Percentiles rank a stretch among this genome's conserved stretches.
phyloP scores from a whole-genome alignment of 2,329 filamentous ascomycete species.

The Diaporthe longicolla region DNA sequence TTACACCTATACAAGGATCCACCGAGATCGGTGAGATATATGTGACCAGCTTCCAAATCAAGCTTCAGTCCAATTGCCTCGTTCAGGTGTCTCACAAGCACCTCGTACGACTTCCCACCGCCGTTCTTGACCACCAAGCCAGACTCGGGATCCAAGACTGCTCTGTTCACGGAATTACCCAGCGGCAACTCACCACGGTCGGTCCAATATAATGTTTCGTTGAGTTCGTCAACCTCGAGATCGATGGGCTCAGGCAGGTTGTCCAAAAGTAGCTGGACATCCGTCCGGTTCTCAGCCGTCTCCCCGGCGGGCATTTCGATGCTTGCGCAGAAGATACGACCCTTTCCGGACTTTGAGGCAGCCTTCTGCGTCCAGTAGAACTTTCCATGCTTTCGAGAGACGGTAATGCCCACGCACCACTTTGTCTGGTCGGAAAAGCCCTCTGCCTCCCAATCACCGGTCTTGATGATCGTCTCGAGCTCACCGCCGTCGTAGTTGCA shows the following conservation, averaged over 20 bases:
- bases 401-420: slow-evolving; percentile 70
- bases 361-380: slow-evolving; percentile 76
- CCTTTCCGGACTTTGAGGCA: slow-evolving; percentile 62
- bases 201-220: slow-evolving; percentile 68
- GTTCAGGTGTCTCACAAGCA: slow-evolving; percentile 42
- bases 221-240: slow-evolving; percentile 64
- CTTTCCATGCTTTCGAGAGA: slow-evolving; percentile 58
- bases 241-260: slow-evolving; percentile 70
- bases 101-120: slow-evolving; percentile 33
- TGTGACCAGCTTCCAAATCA: slow-evolving; percentile 31
- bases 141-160: slow-evolving; percentile 41
- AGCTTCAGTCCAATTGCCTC: slow-evolving; percentile 44
- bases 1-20: slow-evolving; percentile 40
- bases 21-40: slow-evolving; percentile 42
- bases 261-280: slow-evolving; percentile 59
- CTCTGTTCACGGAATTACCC: slow-evolving; percentile 67
- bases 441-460: slow-evolving; percentile 37
- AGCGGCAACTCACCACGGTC: slow-evolving; percentile 70
- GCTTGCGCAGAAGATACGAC: slow-evolving; percentile 66
- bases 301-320: slow-evolving; percentile 56
- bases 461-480: slow-evolving; percentile 56
- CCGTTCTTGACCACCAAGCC: neutral
- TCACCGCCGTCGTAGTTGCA: slow-evolving; percentile 57
- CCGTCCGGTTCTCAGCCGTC: slow-evolving; percentile 48
- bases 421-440: slow-evolving; percentile 50